Conservation (phyloP, 2,329 filamentous ascomycete genomes). For the Mycosphaerella sp. region DNA sequence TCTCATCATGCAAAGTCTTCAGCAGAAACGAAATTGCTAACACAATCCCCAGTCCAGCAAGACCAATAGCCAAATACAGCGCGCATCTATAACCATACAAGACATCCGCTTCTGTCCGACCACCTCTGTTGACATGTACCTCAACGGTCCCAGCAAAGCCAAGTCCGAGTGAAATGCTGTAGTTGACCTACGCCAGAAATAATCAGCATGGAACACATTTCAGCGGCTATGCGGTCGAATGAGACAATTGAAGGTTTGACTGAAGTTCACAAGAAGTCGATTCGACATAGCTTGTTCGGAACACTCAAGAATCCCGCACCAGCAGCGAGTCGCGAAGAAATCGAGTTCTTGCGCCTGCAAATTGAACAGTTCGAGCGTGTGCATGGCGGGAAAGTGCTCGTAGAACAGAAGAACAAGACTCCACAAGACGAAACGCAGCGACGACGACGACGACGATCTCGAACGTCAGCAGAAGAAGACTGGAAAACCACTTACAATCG, state of each 20-base stretch:
- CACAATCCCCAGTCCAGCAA: constrained; percentile 27
- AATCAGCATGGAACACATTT: constrained; percentile 1
- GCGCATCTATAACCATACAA: constrained; percentile 39
- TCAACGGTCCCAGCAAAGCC: constrained; percentile 63
- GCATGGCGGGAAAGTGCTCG: not conserved
- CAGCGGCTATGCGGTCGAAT: not conserved
- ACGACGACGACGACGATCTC: not conserved
- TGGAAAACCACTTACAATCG: constrained; percentile 28
- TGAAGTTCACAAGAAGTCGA: not conserved
- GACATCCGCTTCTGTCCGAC: constrained; percentile 30
- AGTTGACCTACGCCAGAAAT: constrained; percentile 48
- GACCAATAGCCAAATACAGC: constrained; percentile 38
- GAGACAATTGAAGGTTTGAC: constrained; percentile 1
- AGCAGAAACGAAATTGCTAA: constrained; percentile 28
- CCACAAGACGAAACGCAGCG: no score
- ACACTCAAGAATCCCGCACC: not conserved
- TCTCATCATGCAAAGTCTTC: constrained; percentile 22
- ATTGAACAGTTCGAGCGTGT: constrained; percentile 8
- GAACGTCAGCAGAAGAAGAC: constrained; percentile 3
- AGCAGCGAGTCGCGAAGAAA: not conserved
- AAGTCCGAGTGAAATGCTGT: constrained; percentile 59
- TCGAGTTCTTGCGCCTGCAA: not conserved
- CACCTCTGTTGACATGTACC: constrained; percentile 40
- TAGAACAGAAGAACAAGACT: not conserved
- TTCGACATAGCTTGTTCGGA: not conserved